Percentiles rank a stretch among this genome's conserved stretches.
These are phyloP conservation scores for Mimosa pudica DNA, from an alignment of 306 rosid species.

Conservation along the genomic window DNA sequence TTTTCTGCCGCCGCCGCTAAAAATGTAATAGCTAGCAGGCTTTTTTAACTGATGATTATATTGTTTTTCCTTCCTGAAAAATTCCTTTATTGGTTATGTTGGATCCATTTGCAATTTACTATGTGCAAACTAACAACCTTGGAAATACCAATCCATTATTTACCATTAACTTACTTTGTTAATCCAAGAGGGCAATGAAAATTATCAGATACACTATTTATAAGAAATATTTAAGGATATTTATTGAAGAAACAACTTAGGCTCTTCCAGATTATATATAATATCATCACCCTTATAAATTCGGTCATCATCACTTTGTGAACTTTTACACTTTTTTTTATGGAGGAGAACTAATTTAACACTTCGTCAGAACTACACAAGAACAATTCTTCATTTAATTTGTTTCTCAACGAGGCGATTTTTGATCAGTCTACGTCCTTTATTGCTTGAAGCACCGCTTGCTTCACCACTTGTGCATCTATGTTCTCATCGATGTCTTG, in stretches of 20 bases:
- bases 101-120: neutral
- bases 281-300: neutral
- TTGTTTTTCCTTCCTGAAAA: neutral
- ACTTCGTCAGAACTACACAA: conserved; percentile 18
- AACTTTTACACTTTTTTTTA: conserved; percentile 15
- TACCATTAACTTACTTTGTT: neutral
- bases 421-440: conserved; percentile 49
- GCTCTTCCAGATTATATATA: neutral
- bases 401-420: conserved; percentile 19
- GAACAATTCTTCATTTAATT: neutral
- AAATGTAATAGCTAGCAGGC: no score
- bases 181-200: neutral
- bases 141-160: neutral
- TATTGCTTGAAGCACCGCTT: conserved; percentile 75
- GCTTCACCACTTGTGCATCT: conserved; percentile 82
- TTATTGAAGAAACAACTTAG: conserved; percentile 26
- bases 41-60: neutral
- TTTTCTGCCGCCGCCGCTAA: no score
- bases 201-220: neutral
- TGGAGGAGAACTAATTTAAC: neutral
- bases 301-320: conserved; percentile 1
- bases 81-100: neutral
- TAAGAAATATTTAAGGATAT: neutral
- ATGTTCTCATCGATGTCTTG: conserved; percentile 52
- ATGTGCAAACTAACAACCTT: neutral